These are phyloP conservation scores for Crithidia fasciculata DNA, from an alignment of 208 protist genomes.

Conservation along the genomic window DNA sequence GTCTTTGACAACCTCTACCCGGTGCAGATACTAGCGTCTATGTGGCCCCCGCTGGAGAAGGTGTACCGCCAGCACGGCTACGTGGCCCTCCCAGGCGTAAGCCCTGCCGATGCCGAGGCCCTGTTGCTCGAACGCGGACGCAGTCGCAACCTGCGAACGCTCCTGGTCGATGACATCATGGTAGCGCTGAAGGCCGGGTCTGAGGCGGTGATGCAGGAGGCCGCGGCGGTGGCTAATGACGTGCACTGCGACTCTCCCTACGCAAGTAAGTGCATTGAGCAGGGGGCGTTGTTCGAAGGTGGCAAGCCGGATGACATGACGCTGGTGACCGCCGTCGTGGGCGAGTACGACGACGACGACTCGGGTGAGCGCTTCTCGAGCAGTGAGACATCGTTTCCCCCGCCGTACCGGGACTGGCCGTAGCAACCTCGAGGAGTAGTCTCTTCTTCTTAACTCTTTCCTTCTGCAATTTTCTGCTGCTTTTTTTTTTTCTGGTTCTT, in stretches of 20 bases:
- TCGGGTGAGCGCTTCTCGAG: conserved; percentile 50
- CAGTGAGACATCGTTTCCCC: conserved; percentile 47
- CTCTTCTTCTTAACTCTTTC: conserved; percentile 2
- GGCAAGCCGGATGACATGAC: conserved; percentile 86
- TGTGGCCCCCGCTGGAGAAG: conserved; percentile 46
- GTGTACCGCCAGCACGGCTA: conserved; percentile 42
- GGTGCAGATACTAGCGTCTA: conserved; percentile 32
- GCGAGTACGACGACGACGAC: conserved; percentile 44
- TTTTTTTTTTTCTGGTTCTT: not conserved
- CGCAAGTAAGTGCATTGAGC: conserved; percentile 63
- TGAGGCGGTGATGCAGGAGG: conserved; percentile 46
- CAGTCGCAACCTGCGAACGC: conserved; percentile 29
- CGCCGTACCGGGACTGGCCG: conserved; percentile 74
- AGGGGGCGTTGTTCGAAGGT: conserved; percentile 70
- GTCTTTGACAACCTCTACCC: conserved; percentile 81
- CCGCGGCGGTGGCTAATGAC: conserved; percentile 44
- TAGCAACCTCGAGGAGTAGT: conserved; percentile 10
- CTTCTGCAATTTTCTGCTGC: not conserved
- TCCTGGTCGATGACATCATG: conserved; percentile 54
- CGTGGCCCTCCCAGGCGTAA: not conserved
- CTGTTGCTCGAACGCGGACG: not conserved
- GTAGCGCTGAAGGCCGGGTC: conserved; percentile 37
- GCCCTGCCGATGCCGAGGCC: conserved; percentile 1
- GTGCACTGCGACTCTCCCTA: conserved; percentile 66
- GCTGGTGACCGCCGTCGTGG: conserved; percentile 63